Evolutionary conservation across 148 eudicot species (phyloP), one percentile per base, ranked within the genome.

Genomic region (Persicaria tinctoria): DNA sequence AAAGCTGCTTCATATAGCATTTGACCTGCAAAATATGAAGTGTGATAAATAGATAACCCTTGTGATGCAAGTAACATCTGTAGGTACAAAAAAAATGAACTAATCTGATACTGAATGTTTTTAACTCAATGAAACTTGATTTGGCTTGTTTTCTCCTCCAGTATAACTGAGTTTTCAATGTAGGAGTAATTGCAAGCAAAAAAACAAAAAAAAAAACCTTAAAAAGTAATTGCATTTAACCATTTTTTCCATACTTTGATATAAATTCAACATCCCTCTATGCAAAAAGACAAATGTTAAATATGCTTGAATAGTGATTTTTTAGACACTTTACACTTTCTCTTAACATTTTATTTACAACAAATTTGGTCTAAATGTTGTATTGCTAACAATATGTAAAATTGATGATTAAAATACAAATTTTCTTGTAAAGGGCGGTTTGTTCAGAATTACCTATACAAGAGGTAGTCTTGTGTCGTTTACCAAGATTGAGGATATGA

Each of bases 1-100:
- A 77, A 20, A 93, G 79, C 76, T 93, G 98, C 77, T 87, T 87
- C 89, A 85, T 84, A 73, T 89, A 93, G 85, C 98, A 91, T 78
- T 93, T 93, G 7, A 91, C 84, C 98, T 93, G 81, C 80, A 83
- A 75, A 17, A 9, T 12, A 57, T 41, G 3, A 64, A 11, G 18
- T 9, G 18, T 49, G 3, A 55, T 17, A 55, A 16, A 1, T 17
- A n/a, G 3, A 55, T 17, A 55, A 16, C 1, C 59, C 20, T 55
- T n/a, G 59, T 55, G 7, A 55, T 55, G 6, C 14, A 12, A 14
- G 16, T 54, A n/a, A 1, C 16, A 32, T 32, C 41, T 32, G 41
- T 3, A 32, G 41, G 41, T 32, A 1, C 1, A 32, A 54, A 53
- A 11, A 4, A 16, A 16, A 54, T 0, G n/a, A 54, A 0, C 57